Base-by-base conservation (phyloP, 805 yeast species). In the Yueomyces sp. region DNA sequence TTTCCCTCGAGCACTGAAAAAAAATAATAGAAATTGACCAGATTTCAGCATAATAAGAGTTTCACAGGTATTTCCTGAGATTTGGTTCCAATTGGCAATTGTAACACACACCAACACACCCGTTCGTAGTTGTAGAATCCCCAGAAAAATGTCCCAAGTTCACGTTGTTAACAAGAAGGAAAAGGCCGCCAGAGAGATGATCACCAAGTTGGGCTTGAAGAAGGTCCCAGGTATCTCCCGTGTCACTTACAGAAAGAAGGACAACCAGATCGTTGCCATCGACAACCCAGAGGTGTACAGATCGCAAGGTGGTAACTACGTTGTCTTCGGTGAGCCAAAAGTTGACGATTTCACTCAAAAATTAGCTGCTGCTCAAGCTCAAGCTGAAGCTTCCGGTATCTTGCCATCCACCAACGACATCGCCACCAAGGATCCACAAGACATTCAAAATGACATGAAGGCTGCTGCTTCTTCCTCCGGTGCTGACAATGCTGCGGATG, bases 281-380 rank as follows among this genome's bases (percentile, higher is more conserved):
- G 92, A 85, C 66, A 66, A 69, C 55, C 98, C 98, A 68, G 96
- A 87, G 57, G 97, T 92, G 49, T 90, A 74, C 94, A 85, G 76
- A 71, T 81, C 96, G 50, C 83, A 94, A 63, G 73, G 78, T 50
- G 96, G 96, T 65, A 81, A 94, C 57, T 92, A 84, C 76, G 81
- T 90, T 59, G 96, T 90, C 55, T 88, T 90, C 60, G 98, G 98
- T 72, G 96, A 88, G 72, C 94, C 96, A 64, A 85, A 86, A 77
- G 83, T 85, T 56, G 96, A 90, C 69, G 95, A 90, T 74, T 72
- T 87, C 69, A 79, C 81, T 71, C 80, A 85, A 70, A 81, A 87
- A 75, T 75, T 84, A 68, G 84, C 81, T 66, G 84, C 84, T 62
- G 85, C 85, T 53, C 84, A 80, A 67, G 78, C 76, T 52, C 73